Evolutionary conservation across 2,329 filamentous ascomycete species (phyloP).

Genomic region (Colletotrichum liaoningense): DNA sequence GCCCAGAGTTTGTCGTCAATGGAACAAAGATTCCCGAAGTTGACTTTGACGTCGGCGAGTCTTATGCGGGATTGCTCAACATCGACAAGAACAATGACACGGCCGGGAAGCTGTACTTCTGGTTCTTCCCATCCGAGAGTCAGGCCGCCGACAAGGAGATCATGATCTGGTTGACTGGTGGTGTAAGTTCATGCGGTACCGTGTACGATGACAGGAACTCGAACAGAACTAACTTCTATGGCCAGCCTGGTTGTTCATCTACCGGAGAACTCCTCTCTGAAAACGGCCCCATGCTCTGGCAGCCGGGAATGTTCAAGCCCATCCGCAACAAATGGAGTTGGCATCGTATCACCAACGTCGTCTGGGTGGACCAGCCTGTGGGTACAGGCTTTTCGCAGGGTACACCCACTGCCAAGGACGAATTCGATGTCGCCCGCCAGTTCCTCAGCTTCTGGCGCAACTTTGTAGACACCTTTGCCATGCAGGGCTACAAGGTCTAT

Average conservation of each 20-base stretch:
- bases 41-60: constrained; percentile 75
- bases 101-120: constrained; percentile 71
- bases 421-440: constrained; percentile 76
- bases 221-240: not conserved
- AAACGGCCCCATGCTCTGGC: constrained; percentile 80
- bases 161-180: constrained; percentile 71
- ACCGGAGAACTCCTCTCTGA: constrained; percentile 79
- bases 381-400: constrained; percentile 78
- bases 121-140: constrained; percentile 73
- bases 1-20: constrained; percentile 71
- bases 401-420: constrained; percentile 70
- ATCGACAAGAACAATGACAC: constrained; percentile 56
- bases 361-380: constrained; percentile 79
- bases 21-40: constrained; percentile 75
- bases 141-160: constrained; percentile 65
- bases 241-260: constrained; percentile 67
- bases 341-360: constrained; percentile 80
- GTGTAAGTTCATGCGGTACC: constrained; percentile 45
- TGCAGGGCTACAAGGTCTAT: constrained; percentile 77
- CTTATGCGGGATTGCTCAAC: constrained; percentile 72
- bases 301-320: constrained; percentile 75
- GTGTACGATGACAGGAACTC: not conserved
- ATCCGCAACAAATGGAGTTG: constrained; percentile 77
- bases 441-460: constrained; percentile 85
- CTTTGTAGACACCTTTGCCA: constrained; percentile 77